phyloP scores from a whole-genome alignment of 345 rosid species.

The Xanthoceras sorbifolium region DNA sequence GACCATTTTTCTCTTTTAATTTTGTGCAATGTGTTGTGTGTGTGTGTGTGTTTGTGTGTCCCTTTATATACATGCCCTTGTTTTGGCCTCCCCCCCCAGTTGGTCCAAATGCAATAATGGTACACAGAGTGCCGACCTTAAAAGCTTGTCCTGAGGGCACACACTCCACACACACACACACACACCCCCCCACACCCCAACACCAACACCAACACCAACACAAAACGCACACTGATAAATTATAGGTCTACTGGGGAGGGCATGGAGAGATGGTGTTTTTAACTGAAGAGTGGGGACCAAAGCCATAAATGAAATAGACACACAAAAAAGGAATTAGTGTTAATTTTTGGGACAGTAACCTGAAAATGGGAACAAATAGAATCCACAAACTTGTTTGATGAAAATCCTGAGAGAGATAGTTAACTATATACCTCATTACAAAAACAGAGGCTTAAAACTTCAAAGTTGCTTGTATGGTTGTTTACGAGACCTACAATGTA shows the following conservation, averaged over 20 bases:
- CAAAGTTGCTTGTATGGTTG: too few relatives aligned
- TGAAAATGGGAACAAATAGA: too few relatives aligned
- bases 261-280: conserved; percentile 1
- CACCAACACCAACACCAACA: too few relatives aligned
- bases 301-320: neutral
- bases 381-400: too few relatives aligned
- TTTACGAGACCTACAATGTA: too few relatives aligned
- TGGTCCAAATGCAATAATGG: conserved; percentile 28
- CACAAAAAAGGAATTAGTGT: neutral
- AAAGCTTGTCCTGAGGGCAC: neutral
- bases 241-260: too few relatives aligned
- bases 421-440: too few relatives aligned
- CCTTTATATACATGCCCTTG: neutral
- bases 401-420: too few relatives aligned
- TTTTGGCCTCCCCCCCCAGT: neutral
- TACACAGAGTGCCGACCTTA: conserved; percentile 27
- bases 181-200: too few relatives aligned
- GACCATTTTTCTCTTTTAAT: conserved; percentile 16
- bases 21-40: too few relatives aligned
- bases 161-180: neutral
- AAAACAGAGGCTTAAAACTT: too few relatives aligned
- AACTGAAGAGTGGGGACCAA: conserved; percentile 27
- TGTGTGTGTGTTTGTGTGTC: conserved; percentile 4
- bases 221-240: too few relatives aligned
- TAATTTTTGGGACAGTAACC: neutral